Evolutionary conservation across 2,329 filamentous ascomycete species (phyloP), one percentile per base, ranked within the genome.

Genomic region (Ilyonectria sp.): DNA sequence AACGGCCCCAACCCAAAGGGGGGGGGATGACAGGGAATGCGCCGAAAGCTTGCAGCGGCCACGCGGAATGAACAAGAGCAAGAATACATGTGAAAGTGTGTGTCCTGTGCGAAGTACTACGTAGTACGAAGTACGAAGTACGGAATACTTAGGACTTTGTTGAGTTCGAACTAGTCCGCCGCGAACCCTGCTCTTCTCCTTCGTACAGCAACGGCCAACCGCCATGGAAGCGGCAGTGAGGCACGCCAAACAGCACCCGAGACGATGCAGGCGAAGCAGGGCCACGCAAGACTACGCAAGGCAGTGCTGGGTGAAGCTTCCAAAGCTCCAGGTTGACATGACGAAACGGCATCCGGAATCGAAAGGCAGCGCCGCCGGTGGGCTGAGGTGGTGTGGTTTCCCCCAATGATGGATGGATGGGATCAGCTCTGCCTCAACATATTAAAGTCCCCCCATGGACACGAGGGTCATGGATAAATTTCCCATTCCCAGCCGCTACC

Each of bases 321-420:
- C 15, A 43, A 43, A 26, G 37, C 37, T 47, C 11, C 26, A 35
- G 33, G 29, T 7, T 11, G 31, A 31, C n/a, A 15, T 43, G 26
- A 40, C n/a, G 31, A 46, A 46, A 11, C 21, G 19, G 23, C 29
- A 15, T 52, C n/a, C 29, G 43, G 26, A 33, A 23, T 26, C 17
- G 52, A 50, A 46, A 37, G n/a, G 11, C 37, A 47, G 33, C 21
- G 8, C 10, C 40, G 44, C 15, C 44, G 17, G 56, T 68, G 65
- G 58, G 65, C 65, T 62, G 66, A 68, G 66, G 66, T 68, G 66
- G 66, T 63, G 66, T 68, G 66, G 62, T 66, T 68, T 65, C 19
- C 47, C 40, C 43, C 55, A 63, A 55, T 43, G 47, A 50, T 54
- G 47, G 35, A 63, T 63, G 56, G 55, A 50, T 47, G 46, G 29